Percentiles rank a stretch among this genome's conserved stretches.
Evolutionary conservation across 2,329 filamentous ascomycete species (phyloP).

Genomic region (Diplocarpon rosae): DNA sequence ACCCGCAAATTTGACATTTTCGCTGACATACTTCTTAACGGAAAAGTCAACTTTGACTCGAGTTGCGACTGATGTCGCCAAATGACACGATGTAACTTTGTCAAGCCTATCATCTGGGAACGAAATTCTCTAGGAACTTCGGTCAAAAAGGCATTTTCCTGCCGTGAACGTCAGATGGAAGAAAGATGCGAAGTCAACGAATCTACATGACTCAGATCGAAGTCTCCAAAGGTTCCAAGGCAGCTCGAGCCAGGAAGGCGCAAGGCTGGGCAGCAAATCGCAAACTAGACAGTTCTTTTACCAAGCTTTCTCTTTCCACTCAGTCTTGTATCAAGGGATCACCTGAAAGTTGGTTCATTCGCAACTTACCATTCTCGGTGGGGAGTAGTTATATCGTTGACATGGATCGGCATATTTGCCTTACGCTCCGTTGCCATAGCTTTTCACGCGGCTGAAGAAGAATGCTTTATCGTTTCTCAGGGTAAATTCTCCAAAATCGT

Average conservation of each 20-base stretch:
- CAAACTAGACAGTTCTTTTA: too few relatives aligned
- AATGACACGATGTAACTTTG: too few relatives aligned
- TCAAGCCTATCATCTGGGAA: too few relatives aligned
- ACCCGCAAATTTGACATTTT: too few relatives aligned
- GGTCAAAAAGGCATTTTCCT: too few relatives aligned
- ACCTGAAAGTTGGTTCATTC: not conserved
- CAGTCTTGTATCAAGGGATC: not conserved
- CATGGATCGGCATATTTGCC: not conserved
- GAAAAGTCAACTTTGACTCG: too few relatives aligned
- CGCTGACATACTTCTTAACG: too few relatives aligned
- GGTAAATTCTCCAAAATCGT: conserved; percentile 79
- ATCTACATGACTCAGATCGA: not conserved
- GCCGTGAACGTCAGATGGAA: too few relatives aligned
- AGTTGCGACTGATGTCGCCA: too few relatives aligned
- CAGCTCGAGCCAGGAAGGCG: not conserved
- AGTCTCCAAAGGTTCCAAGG: not conserved
- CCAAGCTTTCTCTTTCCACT: not conserved
- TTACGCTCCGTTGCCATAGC: conserved; percentile 39
- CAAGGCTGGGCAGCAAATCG: too few relatives aligned
- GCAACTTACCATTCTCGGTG: not conserved
- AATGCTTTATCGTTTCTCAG: conserved; percentile 53
- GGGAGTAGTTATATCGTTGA: not conserved
- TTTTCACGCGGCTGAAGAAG: conserved; percentile 56
- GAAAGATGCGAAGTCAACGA: too few relatives aligned
- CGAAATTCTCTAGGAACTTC: too few relatives aligned